Evolutionary conservation across 257 asterid species (phyloP), one percentile per base, ranked within the genome.

Genomic region (Thymus quinquecostatus): DNA sequence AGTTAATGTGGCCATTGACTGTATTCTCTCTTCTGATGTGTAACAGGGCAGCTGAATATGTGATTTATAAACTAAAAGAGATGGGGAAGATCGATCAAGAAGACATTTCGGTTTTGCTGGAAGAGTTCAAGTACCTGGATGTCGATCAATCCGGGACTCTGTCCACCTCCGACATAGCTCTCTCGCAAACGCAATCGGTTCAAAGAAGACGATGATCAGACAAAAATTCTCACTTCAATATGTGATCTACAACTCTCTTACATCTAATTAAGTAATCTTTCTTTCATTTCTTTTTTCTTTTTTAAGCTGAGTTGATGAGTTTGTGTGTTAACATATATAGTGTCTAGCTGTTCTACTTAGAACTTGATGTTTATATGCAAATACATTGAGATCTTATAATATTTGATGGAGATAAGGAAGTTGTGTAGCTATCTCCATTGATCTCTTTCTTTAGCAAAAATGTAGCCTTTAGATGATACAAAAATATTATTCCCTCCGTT

Each of bases 131-230:
- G 40, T 56, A 62, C 44, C 91, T 92, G 41, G 99, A 95, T 10
- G 85, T 92, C 21, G 99, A 95, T 87, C 97, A 92, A 61, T 92
- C 98, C 62, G 99, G 98, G 73, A 88, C 97, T 60, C 50, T 95
- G 69, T 85, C 98, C 54, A 36, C 70, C 10, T 57, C 79, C 28
- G 99, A 95, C 81, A 38, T 95, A 58, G 40, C 14, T 41, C 96
- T 90, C 8, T 85, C 93, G 30, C 98, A 90, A 69, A 83, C 82
- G 30, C 98, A 90, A 69, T 84, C 82, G 3, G 71, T 79, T 72
- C 69, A 68, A 77, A 64, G 62, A 28, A 9, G 51, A 50, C 34
- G 34, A 53, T 83, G 79, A 80, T 49, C 60, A 53, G 41, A 60
- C 60, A 55, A 45, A 55, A 45, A 64, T 77, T 41, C 60, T 68